Percentiles rank a stretch among this genome's conserved stretches.
phyloP scores from a whole-genome alignment of 2,329 filamentous ascomycete species.

The Diplocarpon rosae region DNA sequence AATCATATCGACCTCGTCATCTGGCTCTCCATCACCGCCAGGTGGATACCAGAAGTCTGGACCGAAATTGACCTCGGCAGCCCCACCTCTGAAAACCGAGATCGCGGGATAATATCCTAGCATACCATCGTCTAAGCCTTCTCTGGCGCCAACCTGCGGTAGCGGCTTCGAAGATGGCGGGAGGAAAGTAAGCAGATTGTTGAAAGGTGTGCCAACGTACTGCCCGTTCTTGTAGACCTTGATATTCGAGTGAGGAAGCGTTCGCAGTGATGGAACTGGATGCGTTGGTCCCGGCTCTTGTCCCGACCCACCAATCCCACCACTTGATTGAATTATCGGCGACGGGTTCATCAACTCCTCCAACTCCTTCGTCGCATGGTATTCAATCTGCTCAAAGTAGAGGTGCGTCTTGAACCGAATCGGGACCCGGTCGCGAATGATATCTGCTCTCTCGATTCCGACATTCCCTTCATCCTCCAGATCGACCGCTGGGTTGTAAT shows the following conservation, averaged over 20 bases:
- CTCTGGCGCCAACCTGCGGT: slow-evolving; percentile 61
- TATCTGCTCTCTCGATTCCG: slow-evolving; percentile 53
- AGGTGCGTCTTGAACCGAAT: slow-evolving; percentile 89
- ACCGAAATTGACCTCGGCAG: slow-evolving; percentile 88
- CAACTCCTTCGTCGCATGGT: slow-evolving; percentile 76
- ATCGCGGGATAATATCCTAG: slow-evolving; percentile 93
- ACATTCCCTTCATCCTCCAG: slow-evolving; percentile 43
- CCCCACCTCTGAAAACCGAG: slow-evolving; percentile 82
- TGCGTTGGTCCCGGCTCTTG: slow-evolving; percentile 62
- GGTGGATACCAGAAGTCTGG: slow-evolving; percentile 88
- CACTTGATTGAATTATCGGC: slow-evolving; percentile 34
- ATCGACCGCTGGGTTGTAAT: slow-evolving; percentile 81
- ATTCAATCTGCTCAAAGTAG: slow-evolving; percentile 89
- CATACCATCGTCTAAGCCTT: slow-evolving; percentile 87
- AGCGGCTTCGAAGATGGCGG: slow-evolving; percentile 71
- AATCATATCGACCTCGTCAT: slow-evolving; percentile 39
- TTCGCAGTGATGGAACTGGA: slow-evolving; percentile 62
- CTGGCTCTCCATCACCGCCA: slow-evolving; percentile 37
- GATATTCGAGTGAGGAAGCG: slow-evolving; percentile 75
- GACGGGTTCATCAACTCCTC: slow-evolving; percentile 72
- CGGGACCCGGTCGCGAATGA: slow-evolving; percentile 89
- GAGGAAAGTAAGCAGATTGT: slow-evolving; percentile 78
- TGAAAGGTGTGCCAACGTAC: slow-evolving; percentile 77
- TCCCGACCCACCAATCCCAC: slow-evolving; percentile 27
- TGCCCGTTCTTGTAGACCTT: slow-evolving; percentile 89